Evolutionary conservation across 2,329 filamentous ascomycete species (phyloP).

Genomic region (Ceratocystis destructans): DNA sequence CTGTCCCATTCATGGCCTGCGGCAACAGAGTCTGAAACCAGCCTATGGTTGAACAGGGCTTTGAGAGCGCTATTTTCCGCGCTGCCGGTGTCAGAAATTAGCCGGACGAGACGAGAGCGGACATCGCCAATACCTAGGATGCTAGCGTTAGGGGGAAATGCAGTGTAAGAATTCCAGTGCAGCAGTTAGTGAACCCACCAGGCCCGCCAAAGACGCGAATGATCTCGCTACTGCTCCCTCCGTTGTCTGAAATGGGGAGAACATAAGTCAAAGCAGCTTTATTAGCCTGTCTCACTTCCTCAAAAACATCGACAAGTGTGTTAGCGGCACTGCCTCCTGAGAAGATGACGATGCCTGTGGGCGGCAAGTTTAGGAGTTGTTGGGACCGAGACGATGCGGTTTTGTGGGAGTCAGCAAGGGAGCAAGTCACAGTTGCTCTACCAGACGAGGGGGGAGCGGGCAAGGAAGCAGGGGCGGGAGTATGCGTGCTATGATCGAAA

Average conservation of each 20-base stretch:
- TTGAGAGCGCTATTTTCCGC: conserved; percentile 63
- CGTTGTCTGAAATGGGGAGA: conserved; percentile 93
- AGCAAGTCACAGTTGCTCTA: neutral
- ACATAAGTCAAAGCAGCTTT: conserved; percentile 63
- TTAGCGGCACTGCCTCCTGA: conserved; percentile 92
- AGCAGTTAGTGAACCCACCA: conserved; percentile 37
- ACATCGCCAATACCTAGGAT: conserved; percentile 42
- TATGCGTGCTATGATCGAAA: neutral
- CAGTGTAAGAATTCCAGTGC: neutral
- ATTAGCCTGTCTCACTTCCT: conserved; percentile 48
- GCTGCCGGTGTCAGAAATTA: conserved; percentile 57
- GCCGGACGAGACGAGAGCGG: conserved; percentile 58
- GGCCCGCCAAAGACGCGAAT: conserved; percentile 91
- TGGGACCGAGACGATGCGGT: neutral
- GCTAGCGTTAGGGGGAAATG: conserved; percentile 6
- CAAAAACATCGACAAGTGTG: conserved; percentile 83
- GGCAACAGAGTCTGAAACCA: conserved; percentile 43
- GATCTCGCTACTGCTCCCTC: conserved; percentile 82
- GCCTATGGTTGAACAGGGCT: conserved; percentile 72
- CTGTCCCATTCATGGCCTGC: conserved; percentile 75
- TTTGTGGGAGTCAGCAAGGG: neutral
- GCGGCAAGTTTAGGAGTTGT: neutral
- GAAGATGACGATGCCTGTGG: conserved; percentile 61
- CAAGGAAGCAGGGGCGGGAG: neutral
- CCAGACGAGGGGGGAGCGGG: neutral